phyloP scores from a whole-genome alignment of 2,329 filamentous ascomycete genomes.

The Colletotrichum sublineola region DNA sequence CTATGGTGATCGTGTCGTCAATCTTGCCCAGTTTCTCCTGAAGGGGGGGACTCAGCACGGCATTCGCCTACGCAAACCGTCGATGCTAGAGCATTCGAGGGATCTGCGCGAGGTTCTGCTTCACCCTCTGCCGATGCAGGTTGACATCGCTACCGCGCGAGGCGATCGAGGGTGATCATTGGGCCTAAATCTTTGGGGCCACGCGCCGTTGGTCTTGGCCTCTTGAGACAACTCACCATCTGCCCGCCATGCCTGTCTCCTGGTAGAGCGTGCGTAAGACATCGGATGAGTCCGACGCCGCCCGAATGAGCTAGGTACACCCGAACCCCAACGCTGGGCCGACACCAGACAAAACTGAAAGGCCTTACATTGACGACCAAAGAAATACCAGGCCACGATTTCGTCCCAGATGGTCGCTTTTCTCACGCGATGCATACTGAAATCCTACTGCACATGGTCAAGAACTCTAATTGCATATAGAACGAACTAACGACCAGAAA shows the following conservation, averaged over 20 bases:
- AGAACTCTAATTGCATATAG: background rate
- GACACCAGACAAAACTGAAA: conserved; percentile 4
- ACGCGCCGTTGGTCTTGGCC: conserved; percentile 6
- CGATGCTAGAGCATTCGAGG: background rate
- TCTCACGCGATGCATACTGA: background rate
- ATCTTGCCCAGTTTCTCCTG: background rate
- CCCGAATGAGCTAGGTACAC: background rate
- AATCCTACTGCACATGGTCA: background rate
- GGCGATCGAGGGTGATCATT: background rate
- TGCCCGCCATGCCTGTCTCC: background rate
- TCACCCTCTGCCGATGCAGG: background rate
- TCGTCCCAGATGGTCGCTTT: background rate
- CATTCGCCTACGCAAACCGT: background rate
- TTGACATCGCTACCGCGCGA: conserved; percentile 5
- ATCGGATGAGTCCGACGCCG: conserved; percentile 10
- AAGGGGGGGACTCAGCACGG: background rate
- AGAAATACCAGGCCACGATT: background rate
- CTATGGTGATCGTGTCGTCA: conserved; percentile 23
- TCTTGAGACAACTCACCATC: conserved; percentile 28
- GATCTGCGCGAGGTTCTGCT: background rate
- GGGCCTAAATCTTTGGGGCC: background rate
- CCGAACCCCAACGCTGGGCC: conserved; percentile 19
- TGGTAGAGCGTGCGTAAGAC: background rate
- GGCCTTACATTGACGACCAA: background rate
- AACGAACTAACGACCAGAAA: too few species aligned